Conservation (phyloP, 305 asterid species). For the Galium porrigens region DNA sequence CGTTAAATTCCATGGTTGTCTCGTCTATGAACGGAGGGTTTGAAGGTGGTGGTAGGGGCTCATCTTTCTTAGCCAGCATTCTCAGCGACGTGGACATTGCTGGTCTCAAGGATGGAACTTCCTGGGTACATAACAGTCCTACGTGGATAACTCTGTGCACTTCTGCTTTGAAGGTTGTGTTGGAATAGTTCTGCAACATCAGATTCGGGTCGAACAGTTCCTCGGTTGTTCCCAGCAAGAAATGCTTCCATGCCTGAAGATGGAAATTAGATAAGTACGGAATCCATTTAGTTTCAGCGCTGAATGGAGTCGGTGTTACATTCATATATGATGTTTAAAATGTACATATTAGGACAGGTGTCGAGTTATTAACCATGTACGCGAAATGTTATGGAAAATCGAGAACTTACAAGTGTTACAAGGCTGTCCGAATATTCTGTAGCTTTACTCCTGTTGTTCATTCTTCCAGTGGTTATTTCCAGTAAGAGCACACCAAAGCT, state of each 20-base stretch:
- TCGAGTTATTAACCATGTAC: no score
- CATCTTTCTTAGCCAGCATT: conserved; percentile 23
- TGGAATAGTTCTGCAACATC: conserved; percentile 13
- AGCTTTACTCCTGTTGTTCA: conserved; percentile 49
- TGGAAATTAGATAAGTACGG: no score
- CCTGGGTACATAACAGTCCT: conserved; percentile 23
- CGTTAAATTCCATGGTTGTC: conserved; percentile 14
- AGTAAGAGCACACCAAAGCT: conserved; percentile 78
- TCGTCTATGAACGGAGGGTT: conserved; percentile 22
- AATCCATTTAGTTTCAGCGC: no score
- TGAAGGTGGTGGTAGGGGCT: conserved; percentile 21
- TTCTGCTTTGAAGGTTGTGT: conserved; percentile 7
- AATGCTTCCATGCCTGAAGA: conserved; percentile 20
- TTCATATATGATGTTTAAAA: no score
- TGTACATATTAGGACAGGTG: not conserved
- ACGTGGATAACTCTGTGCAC: conserved; percentile 16
- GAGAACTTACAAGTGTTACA: conserved; percentile 37
- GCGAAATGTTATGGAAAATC: not conserved
- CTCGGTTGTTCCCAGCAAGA: conserved; percentile 13
- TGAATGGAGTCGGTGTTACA: no score
- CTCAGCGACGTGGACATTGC: conserved; percentile 22
- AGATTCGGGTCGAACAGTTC: conserved; percentile 21
- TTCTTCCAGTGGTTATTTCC: conserved; percentile 61
- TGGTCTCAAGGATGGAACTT: conserved; percentile 17
- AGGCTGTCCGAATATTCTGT: conserved; percentile 55